Conservation (phyloP, 148 eudicot species). For the Vaccinium corymbosum region DNA sequence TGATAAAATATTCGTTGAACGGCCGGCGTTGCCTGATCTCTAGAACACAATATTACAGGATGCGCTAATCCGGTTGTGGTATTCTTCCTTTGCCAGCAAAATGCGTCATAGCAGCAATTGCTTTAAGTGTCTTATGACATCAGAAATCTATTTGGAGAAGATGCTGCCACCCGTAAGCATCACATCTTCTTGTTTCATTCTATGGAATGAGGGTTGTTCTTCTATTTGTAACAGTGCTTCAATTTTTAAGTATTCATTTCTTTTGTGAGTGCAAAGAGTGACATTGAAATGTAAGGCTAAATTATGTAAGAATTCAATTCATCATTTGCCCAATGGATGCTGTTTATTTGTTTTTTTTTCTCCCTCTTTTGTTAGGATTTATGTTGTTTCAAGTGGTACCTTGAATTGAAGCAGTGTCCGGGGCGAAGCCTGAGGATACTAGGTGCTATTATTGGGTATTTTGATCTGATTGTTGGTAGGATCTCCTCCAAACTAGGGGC, state of each 20-base stretch:
- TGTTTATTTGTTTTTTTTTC: not conserved
- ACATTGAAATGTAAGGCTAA: conserved; percentile 12
- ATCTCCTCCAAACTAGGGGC: not conserved
- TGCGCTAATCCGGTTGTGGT: conserved; percentile 48
- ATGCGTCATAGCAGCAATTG: not conserved
- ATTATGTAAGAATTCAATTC: conserved; percentile 4
- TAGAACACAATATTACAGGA: conserved; percentile 72
- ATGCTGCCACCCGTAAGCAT: conserved; percentile 7
- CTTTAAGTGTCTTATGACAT: not conserved
- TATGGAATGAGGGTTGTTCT: not conserved
- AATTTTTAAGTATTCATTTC: not conserved
- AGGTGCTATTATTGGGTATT: not conserved
- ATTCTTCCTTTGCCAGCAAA: not conserved
- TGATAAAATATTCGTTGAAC: conserved; percentile 66
- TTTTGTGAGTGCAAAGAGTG: not conserved
- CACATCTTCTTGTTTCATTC: not conserved
- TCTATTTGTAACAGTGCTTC: not conserved
- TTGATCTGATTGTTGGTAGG: not conserved
- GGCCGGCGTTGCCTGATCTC: conserved; percentile 66
- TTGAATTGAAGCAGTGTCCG: not conserved
- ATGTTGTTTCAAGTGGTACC: not conserved
- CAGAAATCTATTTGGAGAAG: not conserved
- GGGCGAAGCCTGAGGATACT: not conserved
- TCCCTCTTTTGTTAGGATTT: not conserved
- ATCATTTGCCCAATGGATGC: not conserved